These are phyloP conservation scores for Cicer pinnatifidum DNA, from an alignment of 306 rosid genomes.

Conservation along the genomic window DNA sequence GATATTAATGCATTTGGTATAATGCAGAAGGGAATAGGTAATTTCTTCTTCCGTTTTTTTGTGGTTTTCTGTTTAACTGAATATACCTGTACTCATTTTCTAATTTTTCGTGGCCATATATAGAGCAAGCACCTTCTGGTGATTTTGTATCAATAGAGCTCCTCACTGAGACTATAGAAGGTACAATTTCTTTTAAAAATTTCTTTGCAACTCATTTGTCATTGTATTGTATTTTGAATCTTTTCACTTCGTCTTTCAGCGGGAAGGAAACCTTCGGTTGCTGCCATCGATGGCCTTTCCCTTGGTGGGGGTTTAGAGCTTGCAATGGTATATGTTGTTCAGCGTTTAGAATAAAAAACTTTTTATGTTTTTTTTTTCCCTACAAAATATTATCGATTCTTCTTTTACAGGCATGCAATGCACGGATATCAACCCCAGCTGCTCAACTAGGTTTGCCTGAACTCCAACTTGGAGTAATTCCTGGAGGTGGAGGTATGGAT, in stretches of 20 bases:
- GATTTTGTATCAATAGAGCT: constrained; percentile 72
- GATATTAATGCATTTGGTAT: constrained; percentile 79
- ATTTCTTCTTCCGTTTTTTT: neutral
- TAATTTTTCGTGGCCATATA: constrained; percentile 21
- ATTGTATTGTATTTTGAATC: constrained; percentile 37
- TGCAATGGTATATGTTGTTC: constrained; percentile 74
- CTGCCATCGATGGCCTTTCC: constrained; percentile 98
- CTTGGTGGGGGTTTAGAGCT: constrained; percentile 96
- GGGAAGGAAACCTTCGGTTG: constrained; percentile 84
- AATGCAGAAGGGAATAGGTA: constrained; percentile 65
- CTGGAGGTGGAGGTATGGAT: constrained; percentile 56
- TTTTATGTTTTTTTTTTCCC: neutral
- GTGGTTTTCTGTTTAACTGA: constrained; percentile 11
- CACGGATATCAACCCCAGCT: constrained; percentile 81
- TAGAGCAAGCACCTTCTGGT: constrained; percentile 58
- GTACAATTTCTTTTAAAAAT: constrained; percentile 45
- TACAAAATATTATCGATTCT: constrained; percentile 22
- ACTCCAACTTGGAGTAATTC: constrained; percentile 53
- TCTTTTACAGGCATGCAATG: constrained; percentile 76
- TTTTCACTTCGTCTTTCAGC: constrained; percentile 55
- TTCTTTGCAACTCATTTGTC: constrained; percentile 16
- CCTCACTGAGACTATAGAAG: constrained; percentile 73
- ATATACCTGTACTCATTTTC: constrained; percentile 25
- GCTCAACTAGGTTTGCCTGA: constrained; percentile 96
- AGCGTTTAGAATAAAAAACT: constrained; percentile 9